A percentile compares a stretch with the other conserved stretches of the same genome.
These are phyloP conservation scores for Rhizopogon rudus DNA, from an alignment of 768 basidiomycete species.

Conservation along the genomic window DNA sequence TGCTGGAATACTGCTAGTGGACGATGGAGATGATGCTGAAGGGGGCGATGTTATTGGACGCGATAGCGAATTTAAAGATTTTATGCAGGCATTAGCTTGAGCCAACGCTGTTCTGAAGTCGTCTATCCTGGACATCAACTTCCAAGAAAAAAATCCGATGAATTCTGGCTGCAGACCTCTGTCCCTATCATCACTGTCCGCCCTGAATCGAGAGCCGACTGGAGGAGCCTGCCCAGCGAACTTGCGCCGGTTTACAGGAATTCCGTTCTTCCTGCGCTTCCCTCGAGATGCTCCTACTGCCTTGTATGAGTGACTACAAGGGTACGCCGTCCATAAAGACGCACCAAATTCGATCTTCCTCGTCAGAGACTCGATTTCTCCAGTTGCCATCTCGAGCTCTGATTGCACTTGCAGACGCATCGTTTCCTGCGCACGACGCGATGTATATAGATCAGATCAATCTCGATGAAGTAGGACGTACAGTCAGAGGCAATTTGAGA, in stretches of 20 bases:
- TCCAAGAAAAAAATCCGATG: neutral
- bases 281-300: conserved; percentile 26
- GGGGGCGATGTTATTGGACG: conserved; percentile 30
- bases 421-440: conserved; percentile 35
- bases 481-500: conserved; percentile 59
- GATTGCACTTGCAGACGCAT: conserved; percentile 69
- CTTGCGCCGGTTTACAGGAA: conserved; percentile 24
- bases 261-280: conserved; percentile 25
- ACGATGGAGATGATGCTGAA: conserved; percentile 32
- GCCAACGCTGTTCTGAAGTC: conserved; percentile 71
- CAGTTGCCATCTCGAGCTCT: conserved; percentile 71
- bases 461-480: conserved; percentile 15
- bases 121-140: conserved; percentile 32
- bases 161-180: conserved; percentile 21
- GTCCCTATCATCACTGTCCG: conserved; percentile 31
- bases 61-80: conserved; percentile 45
- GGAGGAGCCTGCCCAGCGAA: conserved; percentile 29
- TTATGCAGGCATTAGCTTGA: conserved; percentile 56
- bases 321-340: conserved; percentile 1
- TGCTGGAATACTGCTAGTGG: conserved; percentile 14
- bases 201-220: conserved; percentile 21
- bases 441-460: neutral
- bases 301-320: conserved; percentile 3
- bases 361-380: conserved; percentile 64
- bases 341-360: conserved; percentile 44